Evolutionary conservation across 352 stramenopile genomes (phyloP).

Genomic region (Phytopythium aichiense): DNA sequence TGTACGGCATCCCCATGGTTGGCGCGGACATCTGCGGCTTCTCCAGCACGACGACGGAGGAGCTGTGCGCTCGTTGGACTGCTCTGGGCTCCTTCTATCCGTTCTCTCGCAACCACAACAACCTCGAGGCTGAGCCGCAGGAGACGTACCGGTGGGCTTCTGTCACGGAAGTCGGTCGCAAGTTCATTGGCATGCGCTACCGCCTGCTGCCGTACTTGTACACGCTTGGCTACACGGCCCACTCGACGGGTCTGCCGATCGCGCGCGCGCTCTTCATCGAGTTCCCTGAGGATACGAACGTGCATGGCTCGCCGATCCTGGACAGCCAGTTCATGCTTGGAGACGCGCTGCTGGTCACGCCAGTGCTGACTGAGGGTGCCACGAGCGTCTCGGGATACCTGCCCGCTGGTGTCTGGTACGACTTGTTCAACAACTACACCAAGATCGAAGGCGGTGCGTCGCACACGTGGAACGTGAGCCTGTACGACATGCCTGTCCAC

Average conservation of each 20-base stretch:
- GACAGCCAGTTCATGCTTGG: conserved; percentile 65
- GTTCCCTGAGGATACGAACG: conserved; percentile 42
- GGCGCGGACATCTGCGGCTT: conserved; percentile 81
- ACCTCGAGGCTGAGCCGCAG: conserved; percentile 38
- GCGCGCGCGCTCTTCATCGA: conserved; percentile 58
- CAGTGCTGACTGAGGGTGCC: conserved; percentile 46
- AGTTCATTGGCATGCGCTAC: conserved; percentile 71
- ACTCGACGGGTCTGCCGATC: conserved; percentile 39
- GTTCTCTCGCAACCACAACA: conserved; percentile 84
- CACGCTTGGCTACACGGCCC: conserved; percentile 62
- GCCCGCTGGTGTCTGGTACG: conserved; percentile 44
- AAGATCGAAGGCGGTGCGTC: conserved; percentile 21
- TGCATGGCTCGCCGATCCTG: conserved; percentile 17
- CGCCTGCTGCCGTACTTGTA: conserved; percentile 78
- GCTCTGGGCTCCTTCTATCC: conserved; percentile 72
- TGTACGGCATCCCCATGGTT: conserved; percentile 82
- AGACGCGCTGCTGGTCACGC: conserved; percentile 38
- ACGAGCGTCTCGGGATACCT: conserved; percentile 44
- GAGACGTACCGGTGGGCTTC: conserved; percentile 66
- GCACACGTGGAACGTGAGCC: conserved; percentile 26
- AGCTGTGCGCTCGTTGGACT: conserved; percentile 80
- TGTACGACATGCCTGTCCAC: conserved; percentile 61
- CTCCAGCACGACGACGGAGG: conserved; percentile 39
- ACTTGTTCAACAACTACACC: conserved; percentile 51
- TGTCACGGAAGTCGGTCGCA: conserved; percentile 38